Base-by-base conservation (phyloP, 139 green algal genomes). In the Haematococcus sp. region DNA sequence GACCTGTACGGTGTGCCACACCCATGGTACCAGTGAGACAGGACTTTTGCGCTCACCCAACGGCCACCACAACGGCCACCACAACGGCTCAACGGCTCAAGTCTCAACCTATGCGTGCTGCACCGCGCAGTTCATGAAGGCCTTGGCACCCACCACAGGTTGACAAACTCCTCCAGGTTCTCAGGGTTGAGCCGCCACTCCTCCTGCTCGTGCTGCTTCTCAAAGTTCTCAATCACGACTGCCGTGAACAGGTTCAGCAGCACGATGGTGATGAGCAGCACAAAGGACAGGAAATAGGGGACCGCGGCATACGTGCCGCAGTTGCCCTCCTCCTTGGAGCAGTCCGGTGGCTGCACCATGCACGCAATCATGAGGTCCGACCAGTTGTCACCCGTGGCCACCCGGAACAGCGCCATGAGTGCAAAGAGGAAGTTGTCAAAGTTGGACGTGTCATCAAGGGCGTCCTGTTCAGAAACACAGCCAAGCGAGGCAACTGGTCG, bases 311-410 rank as follows among this genome's bases (percentile, higher is more conserved):
- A 80, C 49, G 52, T 76, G 55, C 78, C 85, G 70, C 83, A 90
- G 58, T 83, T 61, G 55, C 70, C 77, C 3, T 63, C 49, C 2
- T 25, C 34, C 60, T 82, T 70, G 74, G 83, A 49, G 40, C 40
- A 92, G 43, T 81, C 60, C 2, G 84, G 83, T 2, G 81, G 68
- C 63, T 74, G 25, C 3, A 87, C 56, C 72, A 86, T 86, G 71
- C 81, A 89, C 20, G 81, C 84, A 40, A 77, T 65, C 73, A 92
- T 86, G 25, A 90, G 19, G 55, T 83, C 74, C 25, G 79, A 77
- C 88, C 88, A 94, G 76, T 94, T 88, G 79, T 94, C 90, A 0
- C 83, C 84, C 1, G 88, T 93, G 59, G 90, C 83, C 15, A 84
- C 56, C 20, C 77, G 72, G 66, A 91, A 83, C 46, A 91, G 81